Conservation (phyloP, 2,329 filamentous ascomycete species). For the Pseudocercospora eumusae region DNA sequence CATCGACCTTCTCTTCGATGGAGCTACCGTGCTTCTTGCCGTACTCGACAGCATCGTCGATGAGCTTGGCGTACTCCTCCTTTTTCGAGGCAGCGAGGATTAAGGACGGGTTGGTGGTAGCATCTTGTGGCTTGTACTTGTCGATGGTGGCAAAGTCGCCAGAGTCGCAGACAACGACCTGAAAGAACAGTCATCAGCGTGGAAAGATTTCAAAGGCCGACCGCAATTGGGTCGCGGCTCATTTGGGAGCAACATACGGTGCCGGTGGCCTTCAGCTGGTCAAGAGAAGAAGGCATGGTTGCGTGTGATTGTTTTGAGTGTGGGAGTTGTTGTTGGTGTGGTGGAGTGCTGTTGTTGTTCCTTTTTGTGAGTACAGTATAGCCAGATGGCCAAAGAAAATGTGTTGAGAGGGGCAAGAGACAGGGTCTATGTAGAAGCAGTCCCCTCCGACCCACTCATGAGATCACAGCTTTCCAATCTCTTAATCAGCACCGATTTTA, state of each 20-base stretch:
- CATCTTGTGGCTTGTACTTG: slow-evolving; percentile 99
- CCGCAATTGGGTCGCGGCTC: background rate
- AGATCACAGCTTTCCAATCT: slow-evolving; percentile 2
- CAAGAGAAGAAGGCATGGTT: slow-evolving; percentile 79
- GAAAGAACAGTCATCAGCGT: slow-evolving; percentile 28
- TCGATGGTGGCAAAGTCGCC: slow-evolving; percentile 83
- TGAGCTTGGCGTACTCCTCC: slow-evolving; percentile 35
- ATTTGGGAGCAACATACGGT: slow-evolving; percentile 67
- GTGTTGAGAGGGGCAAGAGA: slow-evolving; percentile 13
- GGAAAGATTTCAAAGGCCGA: slow-evolving; percentile 27
- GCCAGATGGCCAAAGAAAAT: slow-evolving; percentile 7
- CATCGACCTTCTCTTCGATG: slow-evolving; percentile 81
- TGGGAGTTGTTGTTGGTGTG: background rate
- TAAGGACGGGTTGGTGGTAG: slow-evolving; percentile 98
- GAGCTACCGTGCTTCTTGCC: slow-evolving; percentile 72
- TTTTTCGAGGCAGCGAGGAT: slow-evolving; percentile 94
- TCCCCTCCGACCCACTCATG: background rate
- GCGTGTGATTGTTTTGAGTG: background rate
- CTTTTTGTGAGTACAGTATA: background rate
- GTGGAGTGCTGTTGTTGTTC: slow-evolving; percentile 7
- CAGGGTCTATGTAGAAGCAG: background rate
- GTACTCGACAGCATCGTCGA: slow-evolving; percentile 60
- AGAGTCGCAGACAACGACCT: slow-evolving; percentile 97
- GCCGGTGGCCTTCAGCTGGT: slow-evolving; percentile 95
- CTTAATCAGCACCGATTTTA: background rate